Conservation (phyloP, 345 rosid genomes). For the Populus pruinosa region DNA sequence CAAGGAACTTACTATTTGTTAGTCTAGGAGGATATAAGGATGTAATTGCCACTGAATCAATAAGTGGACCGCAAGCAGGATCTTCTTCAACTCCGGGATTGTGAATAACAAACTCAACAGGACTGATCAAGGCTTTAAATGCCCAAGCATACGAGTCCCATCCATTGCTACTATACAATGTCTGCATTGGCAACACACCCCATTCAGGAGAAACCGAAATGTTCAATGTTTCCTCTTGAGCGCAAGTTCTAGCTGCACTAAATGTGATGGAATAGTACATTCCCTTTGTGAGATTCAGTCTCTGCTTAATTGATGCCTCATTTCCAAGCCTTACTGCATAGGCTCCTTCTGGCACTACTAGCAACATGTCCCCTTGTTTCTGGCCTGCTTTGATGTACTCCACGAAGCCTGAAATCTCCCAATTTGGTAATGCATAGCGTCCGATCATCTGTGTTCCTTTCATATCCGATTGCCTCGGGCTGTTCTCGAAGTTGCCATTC, state of each 20-base stretch:
- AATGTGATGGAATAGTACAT: constrained; percentile 30
- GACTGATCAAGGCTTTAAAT: constrained; percentile 12
- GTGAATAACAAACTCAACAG: constrained; percentile 25
- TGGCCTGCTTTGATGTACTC: constrained; percentile 35
- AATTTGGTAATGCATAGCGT: constrained; percentile 15
- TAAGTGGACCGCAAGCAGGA: constrained; percentile 40
- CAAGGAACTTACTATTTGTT: constrained; percentile 26
- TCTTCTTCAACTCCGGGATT: constrained; percentile 42
- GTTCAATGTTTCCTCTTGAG: constrained; percentile 29
- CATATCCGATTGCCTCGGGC: constrained; percentile 20
- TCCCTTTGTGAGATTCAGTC: constrained; percentile 15
- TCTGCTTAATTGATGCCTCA: constrained; percentile 32
- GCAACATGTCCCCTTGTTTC: constrained; percentile 36
- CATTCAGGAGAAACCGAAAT: constrained; percentile 26
- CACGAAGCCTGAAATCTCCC: constrained; percentile 30
- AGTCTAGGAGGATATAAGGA: constrained; percentile 26
- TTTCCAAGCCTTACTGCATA: constrained; percentile 30
- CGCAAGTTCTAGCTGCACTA: constrained; percentile 35
- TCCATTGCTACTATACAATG: constrained; percentile 34
- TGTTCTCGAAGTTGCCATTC: constrained; percentile 32
- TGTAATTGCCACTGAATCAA: constrained; percentile 30
- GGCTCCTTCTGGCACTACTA: constrained; percentile 28
- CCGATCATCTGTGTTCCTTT: constrained; percentile 24
- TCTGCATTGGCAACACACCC: constrained; percentile 39
- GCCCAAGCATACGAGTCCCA: constrained; percentile 44